Base-by-base conservation (phyloP, 2,329 filamentous ascomycete species). In the Colletotrichum sp. region DNA sequence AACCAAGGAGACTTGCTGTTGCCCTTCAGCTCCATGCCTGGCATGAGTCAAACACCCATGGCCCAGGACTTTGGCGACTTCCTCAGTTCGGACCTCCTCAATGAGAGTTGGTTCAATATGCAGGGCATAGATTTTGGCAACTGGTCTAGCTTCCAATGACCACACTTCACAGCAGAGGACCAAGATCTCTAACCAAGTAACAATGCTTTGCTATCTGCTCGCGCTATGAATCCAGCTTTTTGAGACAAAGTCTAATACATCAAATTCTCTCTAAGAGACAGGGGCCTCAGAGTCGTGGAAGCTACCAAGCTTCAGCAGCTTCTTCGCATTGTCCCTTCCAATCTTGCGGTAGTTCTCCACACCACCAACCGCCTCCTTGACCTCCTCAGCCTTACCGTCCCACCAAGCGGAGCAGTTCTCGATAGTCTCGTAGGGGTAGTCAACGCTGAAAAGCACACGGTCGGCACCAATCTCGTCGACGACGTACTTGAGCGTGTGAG, bases 361-460 rank as follows among this genome's bases (percentile, higher is more conserved):
- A 3, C 71, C 64, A 15, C 71, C 64, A 2, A 73, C 64, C 3
- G 71, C 65, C 44, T 80, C 79, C 59, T 78, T 78, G 25, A 78
- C 75, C 67, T 78, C 71, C 62, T 80, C 76, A 2, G 62, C 75
- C 59, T 85, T 77, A 2, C 79, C 83, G 22, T 88, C 86, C 32
- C 84, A 88, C 86, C 86, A 88, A 1, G 80, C 81, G 66, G 84
- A 86, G 15, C 84, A 86, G 68, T 88, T 84, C 11, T 83, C 80
- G 32, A 88, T 87, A 1, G 79, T 85, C 84, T 90, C 89, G 70
- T 88, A 90, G 0, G 89, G 89, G 77, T 90, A 90, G 78, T 90
- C 89, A 5, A 90, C 87, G 3, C 85, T 88, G 80, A 89, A 90
- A n/a, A 90, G 78, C 49, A 90, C 88, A 0, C 89, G 81, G 69